Evolutionary conservation across 805 yeast species (phyloP).

Genomic region (Suhomyces vadensis): DNA sequence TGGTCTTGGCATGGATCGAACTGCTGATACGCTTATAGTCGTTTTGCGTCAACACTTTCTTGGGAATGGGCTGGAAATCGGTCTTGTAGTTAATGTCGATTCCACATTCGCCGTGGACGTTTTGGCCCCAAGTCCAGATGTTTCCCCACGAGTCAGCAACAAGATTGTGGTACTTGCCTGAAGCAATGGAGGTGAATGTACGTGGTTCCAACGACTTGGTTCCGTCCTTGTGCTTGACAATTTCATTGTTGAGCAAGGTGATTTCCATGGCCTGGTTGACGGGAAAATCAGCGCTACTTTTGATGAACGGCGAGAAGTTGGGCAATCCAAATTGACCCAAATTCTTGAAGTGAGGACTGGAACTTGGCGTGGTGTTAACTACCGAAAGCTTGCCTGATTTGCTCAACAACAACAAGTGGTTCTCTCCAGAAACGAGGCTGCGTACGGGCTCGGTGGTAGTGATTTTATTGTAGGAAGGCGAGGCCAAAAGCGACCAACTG

Average conservation of each 20-base stretch:
- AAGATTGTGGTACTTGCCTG: conserved; percentile 73
- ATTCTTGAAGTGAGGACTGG: conserved; percentile 17
- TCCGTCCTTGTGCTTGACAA: conserved; percentile 21
- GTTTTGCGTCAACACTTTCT: conserved; percentile 26
- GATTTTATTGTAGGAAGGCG: conserved; percentile 5
- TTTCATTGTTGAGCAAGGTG: conserved; percentile 53
- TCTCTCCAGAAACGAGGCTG: conserved; percentile 59
- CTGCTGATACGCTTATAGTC: conserved; percentile 17
- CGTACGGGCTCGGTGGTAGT: conserved; percentile 33
- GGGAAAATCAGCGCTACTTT: conserved; percentile 41
- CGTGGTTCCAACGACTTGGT: conserved; percentile 38
- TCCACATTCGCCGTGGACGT: conserved; percentile 83
- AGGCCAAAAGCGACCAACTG: neutral
- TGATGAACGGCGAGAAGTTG: conserved; percentile 60
- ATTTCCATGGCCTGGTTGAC: conserved; percentile 46
- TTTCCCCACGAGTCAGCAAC: conserved; percentile 67
- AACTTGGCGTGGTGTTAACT: conserved; percentile 50
- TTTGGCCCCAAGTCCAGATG: conserved; percentile 85
- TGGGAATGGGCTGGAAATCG: conserved; percentile 72
- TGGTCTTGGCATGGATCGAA: conserved; percentile 39
- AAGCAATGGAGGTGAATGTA: conserved; percentile 57
- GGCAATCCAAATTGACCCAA: conserved; percentile 88
- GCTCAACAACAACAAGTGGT: conserved; percentile 68
- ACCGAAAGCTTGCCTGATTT: conserved; percentile 61
- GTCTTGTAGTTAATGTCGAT: conserved; percentile 63